A percentile compares a stretch with the other conserved stretches of the same genome.
These are phyloP conservation scores for Trichosporon ovoides DNA, from an alignment of 1,284 basidiomycete species.

Conservation along the genomic window DNA sequence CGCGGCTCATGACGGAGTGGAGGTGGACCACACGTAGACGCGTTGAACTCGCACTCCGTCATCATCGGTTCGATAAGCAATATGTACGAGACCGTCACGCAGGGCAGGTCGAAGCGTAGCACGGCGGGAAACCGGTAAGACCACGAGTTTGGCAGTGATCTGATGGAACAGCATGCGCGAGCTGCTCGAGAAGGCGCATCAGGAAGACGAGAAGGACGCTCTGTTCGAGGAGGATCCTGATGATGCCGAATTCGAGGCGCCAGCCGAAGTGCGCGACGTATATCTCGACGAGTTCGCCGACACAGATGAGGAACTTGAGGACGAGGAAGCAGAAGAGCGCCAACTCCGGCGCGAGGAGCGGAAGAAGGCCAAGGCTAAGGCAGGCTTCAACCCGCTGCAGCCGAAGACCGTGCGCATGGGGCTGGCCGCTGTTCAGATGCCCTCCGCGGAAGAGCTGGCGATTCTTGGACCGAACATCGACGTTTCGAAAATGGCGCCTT, in stretches of 20 bases:
- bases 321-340: slow-evolving; percentile 37
- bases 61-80: not conserved
- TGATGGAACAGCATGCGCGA: slow-evolving; percentile 41
- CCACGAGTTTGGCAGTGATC: not conserved
- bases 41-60: not conserved
- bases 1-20: not conserved
- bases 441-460: slow-evolving; percentile 15
- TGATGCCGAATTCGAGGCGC: slow-evolving; percentile 45
- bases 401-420: slow-evolving; percentile 12
- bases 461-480: slow-evolving; percentile 33
- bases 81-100: slow-evolving; percentile 35
- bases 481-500: slow-evolving; percentile 37
- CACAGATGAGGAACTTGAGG: slow-evolving; percentile 44
- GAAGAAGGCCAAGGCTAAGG: slow-evolving; percentile 37
- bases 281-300: slow-evolving; percentile 47
- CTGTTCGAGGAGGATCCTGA: slow-evolving; percentile 43
- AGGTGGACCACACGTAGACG: not conserved
- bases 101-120: slow-evolving; percentile 36
- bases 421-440: slow-evolving; percentile 11
- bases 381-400: slow-evolving; percentile 32
- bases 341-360: slow-evolving; percentile 33
- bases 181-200: slow-evolving; percentile 45
- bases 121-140: slow-evolving; percentile 47
- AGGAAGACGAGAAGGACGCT: slow-evolving; percentile 41
- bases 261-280: slow-evolving; percentile 38